Percentiles rank a stretch among this genome's conserved stretches.
These are phyloP conservation scores for Lepidium campestre DNA, from an alignment of 441 rosid species.

Conservation along the genomic window DNA sequence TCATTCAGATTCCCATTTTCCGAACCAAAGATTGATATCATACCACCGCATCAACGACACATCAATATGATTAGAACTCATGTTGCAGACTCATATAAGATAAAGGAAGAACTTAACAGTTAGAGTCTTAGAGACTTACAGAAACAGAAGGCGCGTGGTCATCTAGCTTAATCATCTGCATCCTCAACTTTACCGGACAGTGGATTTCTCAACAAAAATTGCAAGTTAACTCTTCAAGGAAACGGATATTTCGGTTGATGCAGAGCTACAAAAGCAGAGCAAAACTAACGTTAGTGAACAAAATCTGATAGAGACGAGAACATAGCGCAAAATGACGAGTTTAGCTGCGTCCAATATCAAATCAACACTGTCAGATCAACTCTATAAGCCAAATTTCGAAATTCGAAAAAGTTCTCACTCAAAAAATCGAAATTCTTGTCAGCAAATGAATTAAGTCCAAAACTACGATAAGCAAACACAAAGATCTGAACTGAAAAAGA, in stretches of 20 bases:
- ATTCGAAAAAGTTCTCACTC: neutral
- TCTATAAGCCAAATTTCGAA: neutral
- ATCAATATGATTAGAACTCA: neutral
- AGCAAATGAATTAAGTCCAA: neutral
- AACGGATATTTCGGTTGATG: neutral
- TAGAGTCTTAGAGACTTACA: slow-evolving; percentile 10
- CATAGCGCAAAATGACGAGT: neutral
- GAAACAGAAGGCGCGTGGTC: neutral
- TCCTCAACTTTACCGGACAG: neutral
- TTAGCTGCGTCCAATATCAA: neutral
- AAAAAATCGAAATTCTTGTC: neutral
- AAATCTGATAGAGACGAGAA: neutral
- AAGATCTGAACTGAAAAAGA: neutral
- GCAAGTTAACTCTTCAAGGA: neutral
- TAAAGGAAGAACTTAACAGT: neutral
- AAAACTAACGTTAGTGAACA: neutral
- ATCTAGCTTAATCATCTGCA: neutral
- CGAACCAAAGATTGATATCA: neutral
- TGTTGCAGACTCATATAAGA: neutral
- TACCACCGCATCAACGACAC: neutral
- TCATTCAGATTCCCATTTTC: neutral
- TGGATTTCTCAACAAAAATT: neutral
- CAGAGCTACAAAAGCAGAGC: slow-evolving; percentile 22
- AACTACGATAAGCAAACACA: neutral
- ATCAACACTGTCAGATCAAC: neutral